phyloP scores from a whole-genome alignment of 176 grass and related monocot genomes.

The Oropetium thomaeum region DNA sequence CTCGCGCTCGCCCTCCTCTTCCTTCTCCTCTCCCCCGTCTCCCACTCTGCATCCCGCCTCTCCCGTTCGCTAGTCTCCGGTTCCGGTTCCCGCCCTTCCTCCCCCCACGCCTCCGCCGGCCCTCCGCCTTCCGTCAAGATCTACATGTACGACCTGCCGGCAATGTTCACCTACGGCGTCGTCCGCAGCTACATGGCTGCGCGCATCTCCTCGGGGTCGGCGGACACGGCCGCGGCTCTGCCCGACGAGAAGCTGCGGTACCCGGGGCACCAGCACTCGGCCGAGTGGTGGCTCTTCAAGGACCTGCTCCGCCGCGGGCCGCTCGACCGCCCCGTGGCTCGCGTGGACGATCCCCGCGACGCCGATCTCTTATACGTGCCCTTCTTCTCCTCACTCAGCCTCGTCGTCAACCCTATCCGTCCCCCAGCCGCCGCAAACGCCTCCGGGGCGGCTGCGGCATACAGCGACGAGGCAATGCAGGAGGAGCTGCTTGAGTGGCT shows the following conservation, averaged over 20 bases:
- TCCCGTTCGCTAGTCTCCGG: conserved; percentile 16
- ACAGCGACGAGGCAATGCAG: conserved; percentile 76
- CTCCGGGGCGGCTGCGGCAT: conserved; percentile 22
- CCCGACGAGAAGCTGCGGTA: conserved; percentile 52
- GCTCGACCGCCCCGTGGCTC: conserved; percentile 38
- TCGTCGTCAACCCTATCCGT: conserved; percentile 83
- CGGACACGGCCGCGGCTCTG: neutral
- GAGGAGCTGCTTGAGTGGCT: conserved; percentile 86
- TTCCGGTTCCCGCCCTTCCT: neutral
- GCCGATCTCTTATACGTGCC: conserved; percentile 97
- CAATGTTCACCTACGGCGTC: conserved; percentile 79
- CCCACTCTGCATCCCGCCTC: conserved; percentile 21
- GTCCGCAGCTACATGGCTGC: conserved; percentile 65
- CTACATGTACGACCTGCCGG: conserved; percentile 67
- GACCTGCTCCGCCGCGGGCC: conserved; percentile 49
- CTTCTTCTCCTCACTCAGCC: conserved; percentile 94
- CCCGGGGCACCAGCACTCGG: conserved; percentile 88
- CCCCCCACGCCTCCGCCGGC: neutral
- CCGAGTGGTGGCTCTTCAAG: conserved; percentile 81
- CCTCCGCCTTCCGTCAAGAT: conserved; percentile 51
- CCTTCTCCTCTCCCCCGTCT: conserved; percentile 37
- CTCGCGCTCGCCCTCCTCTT: conserved; percentile 41
- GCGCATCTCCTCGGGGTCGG: conserved; percentile 25
- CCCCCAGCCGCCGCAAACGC: conserved; percentile 21
- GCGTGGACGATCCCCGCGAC: conserved; percentile 54